Percentiles rank a stretch among this genome's conserved stretches.
These are phyloP conservation scores for Colletotrichum destructivum DNA, from an alignment of 2,329 filamentous ascomycete species.

Conservation along the genomic window DNA sequence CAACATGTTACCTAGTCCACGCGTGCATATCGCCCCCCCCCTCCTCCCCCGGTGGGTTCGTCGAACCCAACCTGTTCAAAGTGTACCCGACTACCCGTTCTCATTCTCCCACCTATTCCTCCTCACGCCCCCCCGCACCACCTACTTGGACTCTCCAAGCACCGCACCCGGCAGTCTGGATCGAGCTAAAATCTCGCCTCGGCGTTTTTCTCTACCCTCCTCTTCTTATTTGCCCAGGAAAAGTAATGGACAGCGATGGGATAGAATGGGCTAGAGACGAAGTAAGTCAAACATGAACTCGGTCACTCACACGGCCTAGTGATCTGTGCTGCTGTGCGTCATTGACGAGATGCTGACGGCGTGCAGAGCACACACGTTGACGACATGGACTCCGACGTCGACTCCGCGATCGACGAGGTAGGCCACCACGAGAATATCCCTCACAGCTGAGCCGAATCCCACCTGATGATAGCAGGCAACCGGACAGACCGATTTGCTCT, in stretches of 20 bases:
- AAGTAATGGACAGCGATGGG: constrained; percentile 2
- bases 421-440: background rate
- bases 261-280: background rate
- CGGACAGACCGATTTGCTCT: constrained; percentile 8
- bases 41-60: background rate
- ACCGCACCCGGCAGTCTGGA: constrained; percentile 11
- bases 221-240: background rate
- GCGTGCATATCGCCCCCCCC: background rate
- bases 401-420: constrained; percentile 23
- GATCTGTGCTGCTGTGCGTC: background rate
- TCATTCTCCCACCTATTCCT: constrained; percentile 4
- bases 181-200: constrained; percentile 2
- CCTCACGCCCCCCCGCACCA: constrained; percentile 4
- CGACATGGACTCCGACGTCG: constrained; percentile 14
- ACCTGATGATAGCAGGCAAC: background rate
- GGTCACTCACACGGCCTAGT: no score
- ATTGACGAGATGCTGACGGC: background rate
- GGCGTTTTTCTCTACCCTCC: background rate
- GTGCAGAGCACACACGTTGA: background rate
- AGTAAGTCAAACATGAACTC: background rate
- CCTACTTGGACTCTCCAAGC: background rate
- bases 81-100: background rate
- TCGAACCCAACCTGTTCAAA: constrained; percentile 5
- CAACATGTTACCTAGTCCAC: background rate
- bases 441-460: background rate